Evolutionary conservation across 2,329 filamentous ascomycete species (phyloP).

Genomic region (Sporothrix pallida): DNA sequence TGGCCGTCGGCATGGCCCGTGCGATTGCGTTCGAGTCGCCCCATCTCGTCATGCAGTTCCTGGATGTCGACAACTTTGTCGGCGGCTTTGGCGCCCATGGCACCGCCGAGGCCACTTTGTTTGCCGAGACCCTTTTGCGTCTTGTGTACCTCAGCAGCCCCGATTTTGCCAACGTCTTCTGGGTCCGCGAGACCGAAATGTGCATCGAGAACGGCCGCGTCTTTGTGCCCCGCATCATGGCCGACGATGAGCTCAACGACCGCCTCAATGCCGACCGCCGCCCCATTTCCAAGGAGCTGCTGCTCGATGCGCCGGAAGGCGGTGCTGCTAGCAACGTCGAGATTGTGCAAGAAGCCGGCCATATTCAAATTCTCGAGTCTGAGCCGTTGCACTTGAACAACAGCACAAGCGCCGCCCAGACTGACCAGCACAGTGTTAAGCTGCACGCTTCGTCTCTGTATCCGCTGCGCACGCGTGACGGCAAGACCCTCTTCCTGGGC

Average conservation of each 20-base stretch:
- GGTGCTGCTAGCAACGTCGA: constrained; percentile 10
- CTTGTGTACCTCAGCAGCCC: constrained; percentile 33
- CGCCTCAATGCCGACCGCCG: constrained; percentile 38
- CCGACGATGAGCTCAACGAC: constrained; percentile 35
- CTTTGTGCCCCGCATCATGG: constrained; percentile 42
- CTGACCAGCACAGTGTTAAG: constrained; percentile 16
- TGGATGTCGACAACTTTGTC: constrained; percentile 38
- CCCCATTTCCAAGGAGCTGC: constrained; percentile 32
- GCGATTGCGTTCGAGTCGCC: constrained; percentile 38
- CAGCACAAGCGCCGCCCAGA: background rate
- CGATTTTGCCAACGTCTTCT: constrained; percentile 32
- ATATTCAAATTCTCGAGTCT: constrained; percentile 28
- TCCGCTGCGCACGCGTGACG: constrained; percentile 32
- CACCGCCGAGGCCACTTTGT: constrained; percentile 1
- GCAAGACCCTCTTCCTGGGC: constrained; percentile 24
- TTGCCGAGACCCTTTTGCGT: constrained; percentile 37
- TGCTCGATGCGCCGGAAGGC: background rate
- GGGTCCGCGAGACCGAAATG: constrained; percentile 39
- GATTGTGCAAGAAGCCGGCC: constrained; percentile 29
- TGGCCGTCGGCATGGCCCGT: constrained; percentile 40
- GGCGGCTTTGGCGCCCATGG: background rate
- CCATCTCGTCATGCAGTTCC: constrained; percentile 39
- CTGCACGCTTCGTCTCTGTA: constrained; percentile 31
- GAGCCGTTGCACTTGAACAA: constrained; percentile 23
- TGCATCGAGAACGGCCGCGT: constrained; percentile 39